Conservation (phyloP, 106 monocot genomes). For the Allium fistulosum region DNA sequence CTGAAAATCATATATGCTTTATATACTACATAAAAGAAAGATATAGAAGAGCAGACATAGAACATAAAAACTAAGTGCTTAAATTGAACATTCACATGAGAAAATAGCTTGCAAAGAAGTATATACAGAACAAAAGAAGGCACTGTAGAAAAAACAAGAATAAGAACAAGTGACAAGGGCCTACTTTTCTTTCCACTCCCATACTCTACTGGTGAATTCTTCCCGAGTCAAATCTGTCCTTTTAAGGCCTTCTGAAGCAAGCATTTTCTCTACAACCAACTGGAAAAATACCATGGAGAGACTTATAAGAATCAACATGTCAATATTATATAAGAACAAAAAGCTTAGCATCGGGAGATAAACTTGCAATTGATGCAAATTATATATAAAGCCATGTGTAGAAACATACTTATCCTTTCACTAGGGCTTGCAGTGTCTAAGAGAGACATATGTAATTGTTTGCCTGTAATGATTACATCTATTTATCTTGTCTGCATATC, state of each 20-base stretch:
- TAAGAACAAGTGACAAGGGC: conserved; percentile 7
- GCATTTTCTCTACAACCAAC: conserved; percentile 98
- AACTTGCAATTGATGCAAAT: background rate
- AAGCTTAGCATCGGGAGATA: background rate
- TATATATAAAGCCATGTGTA: background rate
- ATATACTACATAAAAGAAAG: too few species aligned
- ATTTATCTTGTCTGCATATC: too few species aligned
- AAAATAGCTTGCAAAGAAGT: too few species aligned
- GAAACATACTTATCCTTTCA: too few species aligned
- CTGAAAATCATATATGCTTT: too few species aligned
- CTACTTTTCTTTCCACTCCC: conserved; percentile 99
- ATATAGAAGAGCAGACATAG: too few species aligned
- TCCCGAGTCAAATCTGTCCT: conserved; percentile 78
- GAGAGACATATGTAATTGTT: too few species aligned
- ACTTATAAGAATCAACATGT: background rate
- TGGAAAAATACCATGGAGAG: conserved; percentile 14
- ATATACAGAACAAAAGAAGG: background rate
- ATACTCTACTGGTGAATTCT: conserved; percentile 82
- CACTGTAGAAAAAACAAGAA: conserved; percentile 10
- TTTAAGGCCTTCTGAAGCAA: conserved; percentile 87
- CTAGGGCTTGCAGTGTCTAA: too few species aligned
- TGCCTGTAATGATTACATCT: too few species aligned
- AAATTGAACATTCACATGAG: too few species aligned
- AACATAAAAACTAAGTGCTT: too few species aligned
- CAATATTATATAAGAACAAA: background rate